A percentile compares a stretch with the other conserved stretches of the same genome.
Evolutionary conservation across 371 early-diverging fungal species (phyloP).

Genomic region (Rhizopus arrhizus): DNA sequence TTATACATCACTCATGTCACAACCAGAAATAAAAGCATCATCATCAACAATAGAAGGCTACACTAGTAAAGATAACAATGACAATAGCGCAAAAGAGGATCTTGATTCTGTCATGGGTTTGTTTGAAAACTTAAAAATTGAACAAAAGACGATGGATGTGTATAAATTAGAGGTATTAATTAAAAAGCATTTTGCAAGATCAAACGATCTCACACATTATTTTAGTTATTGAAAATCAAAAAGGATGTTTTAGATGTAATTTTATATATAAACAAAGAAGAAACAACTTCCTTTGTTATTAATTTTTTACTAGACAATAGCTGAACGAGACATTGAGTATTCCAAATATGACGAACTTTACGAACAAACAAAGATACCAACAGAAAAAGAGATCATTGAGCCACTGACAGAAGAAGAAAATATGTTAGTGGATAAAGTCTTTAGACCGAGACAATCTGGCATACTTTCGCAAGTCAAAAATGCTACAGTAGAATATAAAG

Average conservation of each 20-base stretch:
- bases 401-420: slow-evolving; percentile 44
- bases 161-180: neutral
- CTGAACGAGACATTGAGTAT: neutral
- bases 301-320: too few relatives aligned
- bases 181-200: neutral
- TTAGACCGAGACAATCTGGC: slow-evolving; percentile 37
- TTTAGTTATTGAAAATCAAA: too few relatives aligned
- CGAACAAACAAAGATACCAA: slow-evolving; percentile 2
- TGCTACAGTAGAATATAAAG: slow-evolving; percentile 56
- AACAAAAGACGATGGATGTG: neutral
- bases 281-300: too few relatives aligned
- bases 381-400: slow-evolving; percentile 10
- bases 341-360: slow-evolving; percentile 13
- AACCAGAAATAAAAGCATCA: neutral
- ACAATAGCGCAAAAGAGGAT: neutral
- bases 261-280: too few relatives aligned
- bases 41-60: neutral
- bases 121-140: neutral
- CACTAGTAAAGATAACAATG: neutral
- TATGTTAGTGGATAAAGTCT: slow-evolving; percentile 22
- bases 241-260: too few relatives aligned
- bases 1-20: neutral
- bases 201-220: neutral
- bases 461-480: slow-evolving; percentile 63
- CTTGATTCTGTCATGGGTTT: neutral